These are phyloP conservation scores for Colletotrichum cordylinicola DNA, from an alignment of 2,329 filamentous ascomycete species.

Conservation along the genomic window DNA sequence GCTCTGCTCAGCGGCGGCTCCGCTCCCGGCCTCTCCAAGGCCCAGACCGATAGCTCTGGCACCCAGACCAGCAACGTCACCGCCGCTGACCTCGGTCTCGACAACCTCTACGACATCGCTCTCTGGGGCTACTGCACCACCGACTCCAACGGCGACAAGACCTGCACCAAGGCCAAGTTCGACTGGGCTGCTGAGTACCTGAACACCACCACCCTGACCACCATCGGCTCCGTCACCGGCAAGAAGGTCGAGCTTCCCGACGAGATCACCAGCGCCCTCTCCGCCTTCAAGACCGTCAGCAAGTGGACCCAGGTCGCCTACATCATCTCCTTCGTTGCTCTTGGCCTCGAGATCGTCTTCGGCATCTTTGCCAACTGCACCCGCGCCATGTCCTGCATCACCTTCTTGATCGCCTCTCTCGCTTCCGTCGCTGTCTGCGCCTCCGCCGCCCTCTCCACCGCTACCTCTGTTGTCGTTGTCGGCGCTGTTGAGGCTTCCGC, in stretches of 20 bases:
- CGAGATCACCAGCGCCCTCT: slow-evolving; percentile 70
- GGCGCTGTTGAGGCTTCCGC: slow-evolving; percentile 71
- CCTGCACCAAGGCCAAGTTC: slow-evolving; percentile 75
- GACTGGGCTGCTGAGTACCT: slow-evolving; percentile 80
- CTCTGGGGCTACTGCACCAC: slow-evolving; percentile 88
- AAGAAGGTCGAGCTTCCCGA: slow-evolving; percentile 70
- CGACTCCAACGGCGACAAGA: slow-evolving; percentile 57
- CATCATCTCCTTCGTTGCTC: slow-evolving; percentile 73
- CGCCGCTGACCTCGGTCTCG: slow-evolving; percentile 65
- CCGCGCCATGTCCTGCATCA: slow-evolving; percentile 80
- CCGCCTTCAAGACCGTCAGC: slow-evolving; percentile 74
- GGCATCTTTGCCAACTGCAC: slow-evolving; percentile 86
- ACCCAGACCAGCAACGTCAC: slow-evolving; percentile 55
- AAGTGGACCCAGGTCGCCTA: slow-evolving; percentile 88
- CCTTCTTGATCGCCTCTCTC: slow-evolving; percentile 76
- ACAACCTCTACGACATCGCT: slow-evolving; percentile 79
- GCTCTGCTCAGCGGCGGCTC: slow-evolving; percentile 31
- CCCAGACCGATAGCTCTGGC: slow-evolving; percentile 27
- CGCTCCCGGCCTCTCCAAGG: slow-evolving; percentile 28
- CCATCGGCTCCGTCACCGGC: slow-evolving; percentile 52
- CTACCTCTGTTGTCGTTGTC: slow-evolving; percentile 73
- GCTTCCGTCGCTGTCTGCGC: slow-evolving; percentile 60
- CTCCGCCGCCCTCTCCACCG: slow-evolving; percentile 76
- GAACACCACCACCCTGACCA: slow-evolving; percentile 66
- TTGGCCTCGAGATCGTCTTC: slow-evolving; percentile 74